A percentile compares a stretch with the other conserved stretches of the same genome.
phyloP scores from a whole-genome alignment of 768 basidiomycete genomes.

The Boletus huronensis region DNA sequence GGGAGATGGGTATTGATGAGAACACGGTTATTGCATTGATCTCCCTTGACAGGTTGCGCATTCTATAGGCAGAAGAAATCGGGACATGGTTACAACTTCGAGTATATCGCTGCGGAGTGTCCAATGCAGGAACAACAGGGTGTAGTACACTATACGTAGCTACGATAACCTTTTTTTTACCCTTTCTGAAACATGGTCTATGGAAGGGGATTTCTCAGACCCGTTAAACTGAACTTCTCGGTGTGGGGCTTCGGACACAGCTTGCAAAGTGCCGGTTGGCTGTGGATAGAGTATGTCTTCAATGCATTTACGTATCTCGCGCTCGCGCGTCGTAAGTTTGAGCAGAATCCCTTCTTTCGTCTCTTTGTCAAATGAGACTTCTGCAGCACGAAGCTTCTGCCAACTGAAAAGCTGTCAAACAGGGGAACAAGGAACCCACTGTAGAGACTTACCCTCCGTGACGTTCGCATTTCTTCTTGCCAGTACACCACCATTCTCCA shows the following conservation, averaged over 20 bases:
- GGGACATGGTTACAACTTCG: constrained; percentile 16
- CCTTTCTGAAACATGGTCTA: constrained; percentile 49
- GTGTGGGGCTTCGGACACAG: constrained; percentile 31
- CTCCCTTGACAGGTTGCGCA: background rate
- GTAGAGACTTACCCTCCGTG: constrained; percentile 60
- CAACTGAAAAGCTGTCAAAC: constrained; percentile 45
- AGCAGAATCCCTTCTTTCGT: constrained; percentile 63
- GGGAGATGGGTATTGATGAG: constrained; percentile 82
- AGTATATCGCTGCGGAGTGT: constrained; percentile 10
- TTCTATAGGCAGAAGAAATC: constrained; percentile 1
- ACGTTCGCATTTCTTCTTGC: constrained; percentile 71
- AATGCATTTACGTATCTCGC: constrained; percentile 72
- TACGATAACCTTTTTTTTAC: constrained; percentile 53
- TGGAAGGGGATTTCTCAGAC: constrained; percentile 33
- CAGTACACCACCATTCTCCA: constrained; percentile 77
- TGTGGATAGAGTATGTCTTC: constrained; percentile 66
- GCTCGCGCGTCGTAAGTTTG: constrained; percentile 70
- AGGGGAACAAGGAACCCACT: background rate
- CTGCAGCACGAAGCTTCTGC: constrained; percentile 72
- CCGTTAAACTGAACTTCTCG: constrained; percentile 46
- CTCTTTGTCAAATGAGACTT: constrained; percentile 73
- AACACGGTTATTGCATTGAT: constrained; percentile 12
- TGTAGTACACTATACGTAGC: constrained; percentile 18
- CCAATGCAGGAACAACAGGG: constrained; percentile 24
- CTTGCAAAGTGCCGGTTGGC: constrained; percentile 34